phyloP scores from a whole-genome alignment of 768 basidiomycete genomes.

The Tulasnella sp. region DNA sequence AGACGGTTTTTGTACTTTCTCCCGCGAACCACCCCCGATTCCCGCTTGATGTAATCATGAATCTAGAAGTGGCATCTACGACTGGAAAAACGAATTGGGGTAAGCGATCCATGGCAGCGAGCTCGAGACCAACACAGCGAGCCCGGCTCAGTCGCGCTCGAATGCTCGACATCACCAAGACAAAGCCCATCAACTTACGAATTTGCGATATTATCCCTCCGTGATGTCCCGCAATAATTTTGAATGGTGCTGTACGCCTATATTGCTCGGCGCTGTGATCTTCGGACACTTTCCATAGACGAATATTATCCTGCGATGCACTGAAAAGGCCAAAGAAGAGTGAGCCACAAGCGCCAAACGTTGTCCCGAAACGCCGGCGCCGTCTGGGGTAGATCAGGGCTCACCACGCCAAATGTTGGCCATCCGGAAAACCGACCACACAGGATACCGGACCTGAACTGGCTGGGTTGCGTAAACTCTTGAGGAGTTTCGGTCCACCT shows the following conservation, averaged over 20 bases:
- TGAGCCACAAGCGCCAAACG: background rate
- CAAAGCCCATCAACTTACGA: conserved; percentile 41
- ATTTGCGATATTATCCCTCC: conserved; percentile 89
- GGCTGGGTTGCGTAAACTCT: conserved; percentile 70
- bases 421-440: conserved; percentile 82
- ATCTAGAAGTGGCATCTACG: conserved; percentile 69
- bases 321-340: conserved; percentile 28
- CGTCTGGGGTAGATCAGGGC: conserved; percentile 25
- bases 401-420: conserved; percentile 82
- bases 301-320: conserved; percentile 84
- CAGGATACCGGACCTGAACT: conserved; percentile 89
- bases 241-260: conserved; percentile 58
- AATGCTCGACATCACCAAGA: conserved; percentile 17
- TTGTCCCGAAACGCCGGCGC: conserved; percentile 2
- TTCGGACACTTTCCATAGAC: conserved; percentile 85
- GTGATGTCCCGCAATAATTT: conserved; percentile 91
- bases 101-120: background rate
- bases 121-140: background rate
- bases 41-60: conserved; percentile 83
- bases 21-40: conserved; percentile 83
- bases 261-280: conserved; percentile 52
- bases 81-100: conserved; percentile 35
- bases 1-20: conserved; percentile 76
- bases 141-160: background rate
- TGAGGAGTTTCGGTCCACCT: conserved; percentile 62